These are phyloP conservation scores for Mycotypha africana DNA, from an alignment of 371 early-diverging fungal species.

Conservation along the genomic window DNA sequence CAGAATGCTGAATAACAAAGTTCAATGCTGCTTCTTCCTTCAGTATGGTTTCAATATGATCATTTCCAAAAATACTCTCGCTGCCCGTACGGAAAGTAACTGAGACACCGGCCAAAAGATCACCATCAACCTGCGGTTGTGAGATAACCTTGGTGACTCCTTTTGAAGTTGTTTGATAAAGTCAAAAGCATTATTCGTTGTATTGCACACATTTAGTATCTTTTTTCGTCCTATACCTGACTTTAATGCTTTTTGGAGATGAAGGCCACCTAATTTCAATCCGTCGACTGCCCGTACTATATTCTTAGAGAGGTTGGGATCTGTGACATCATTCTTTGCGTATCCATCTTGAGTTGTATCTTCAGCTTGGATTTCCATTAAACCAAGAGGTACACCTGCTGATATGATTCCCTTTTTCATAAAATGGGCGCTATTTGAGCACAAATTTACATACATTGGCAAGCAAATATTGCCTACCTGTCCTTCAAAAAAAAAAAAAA, in stretches of 20 bases:
- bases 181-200: too few species aligned
- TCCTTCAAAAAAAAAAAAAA: too few species aligned
- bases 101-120: conserved; percentile 47
- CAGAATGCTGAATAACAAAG: conserved; percentile 36
- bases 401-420: conserved; percentile 50
- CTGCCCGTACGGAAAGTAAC: conserved; percentile 56
- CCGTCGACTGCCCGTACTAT: conserved; percentile 56
- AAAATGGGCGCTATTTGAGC: too few species aligned
- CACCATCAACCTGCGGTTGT: conserved; percentile 31
- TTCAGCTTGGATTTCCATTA: conserved; percentile 55
- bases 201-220: too few species aligned
- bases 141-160: conserved; percentile 54
- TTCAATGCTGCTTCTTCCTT: conserved; percentile 60
- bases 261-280: conserved; percentile 53
- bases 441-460: too few species aligned
- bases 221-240: conserved; percentile 49
- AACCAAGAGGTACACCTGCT: conserved; percentile 46
- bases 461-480: too few species aligned
- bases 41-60: too few species aligned
- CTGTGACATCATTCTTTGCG: conserved; percentile 29
- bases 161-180: too few species aligned
- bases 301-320: conserved; percentile 17
- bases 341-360: conserved; percentile 49
- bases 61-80: too few species aligned
- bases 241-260: conserved; percentile 56